These are phyloP conservation scores for Filosporella fistucella DNA, from an alignment of 495 filamentous ascomycete genomes.

Conservation along the genomic window DNA sequence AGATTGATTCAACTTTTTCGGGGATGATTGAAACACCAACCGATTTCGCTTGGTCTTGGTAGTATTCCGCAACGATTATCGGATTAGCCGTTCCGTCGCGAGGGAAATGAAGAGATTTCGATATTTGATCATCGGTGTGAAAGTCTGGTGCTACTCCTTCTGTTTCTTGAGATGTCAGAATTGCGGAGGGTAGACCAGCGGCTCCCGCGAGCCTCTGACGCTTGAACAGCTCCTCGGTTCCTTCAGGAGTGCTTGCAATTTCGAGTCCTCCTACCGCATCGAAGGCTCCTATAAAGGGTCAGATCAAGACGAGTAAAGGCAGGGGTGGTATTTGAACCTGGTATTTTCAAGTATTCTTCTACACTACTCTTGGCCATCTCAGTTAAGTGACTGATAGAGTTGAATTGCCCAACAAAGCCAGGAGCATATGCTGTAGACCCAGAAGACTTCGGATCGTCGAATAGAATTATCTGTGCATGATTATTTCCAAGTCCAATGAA, in stretches of 20 bases:
- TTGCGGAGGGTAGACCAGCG: not conserved
- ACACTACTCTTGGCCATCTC: not conserved
- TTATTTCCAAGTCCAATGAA: not conserved
- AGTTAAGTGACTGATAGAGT: not conserved
- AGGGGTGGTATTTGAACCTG: not conserved
- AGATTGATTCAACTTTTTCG: not conserved
- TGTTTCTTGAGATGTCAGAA: not conserved
- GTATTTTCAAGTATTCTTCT: not conserved
- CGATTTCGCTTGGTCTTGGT: not conserved
- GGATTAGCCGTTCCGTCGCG: not conserved
- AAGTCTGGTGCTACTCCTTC: not conserved
- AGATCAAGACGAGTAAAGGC: not conserved
- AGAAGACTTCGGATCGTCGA: not conserved
- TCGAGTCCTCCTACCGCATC: not conserved
- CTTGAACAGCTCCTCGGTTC: not conserved
- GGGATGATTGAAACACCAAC: not conserved
- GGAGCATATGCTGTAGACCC: not conserved
- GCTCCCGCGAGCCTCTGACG: not conserved
- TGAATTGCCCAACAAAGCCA: not conserved
- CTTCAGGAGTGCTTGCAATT: not conserved
- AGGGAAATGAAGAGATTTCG: not conserved
- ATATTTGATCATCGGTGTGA: not conserved
- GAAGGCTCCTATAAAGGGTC: not conserved
- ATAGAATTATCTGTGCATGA: not conserved
- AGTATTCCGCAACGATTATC: not conserved